phyloP scores from a whole-genome alignment of 1,139 yeast species.

The Blastobotrys aristatus region DNA sequence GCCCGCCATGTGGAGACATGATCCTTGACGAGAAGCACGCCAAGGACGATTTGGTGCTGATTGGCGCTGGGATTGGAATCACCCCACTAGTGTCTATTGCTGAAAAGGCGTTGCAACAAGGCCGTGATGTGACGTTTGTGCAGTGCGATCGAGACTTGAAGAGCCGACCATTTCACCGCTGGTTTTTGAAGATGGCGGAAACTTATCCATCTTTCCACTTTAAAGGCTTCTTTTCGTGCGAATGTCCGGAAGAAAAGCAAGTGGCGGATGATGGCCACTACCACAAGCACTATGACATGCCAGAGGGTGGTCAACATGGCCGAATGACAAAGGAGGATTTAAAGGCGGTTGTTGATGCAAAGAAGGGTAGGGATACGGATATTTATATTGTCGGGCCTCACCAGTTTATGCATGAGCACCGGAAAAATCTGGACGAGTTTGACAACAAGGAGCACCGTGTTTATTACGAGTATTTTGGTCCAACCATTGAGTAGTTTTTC shows the following conservation, averaged over 20 bases:
- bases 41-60: constrained; percentile 40
- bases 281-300: constrained; percentile 9
- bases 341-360: constrained; percentile 10
- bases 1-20: constrained; percentile 60
- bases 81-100: constrained; percentile 57
- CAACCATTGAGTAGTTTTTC: constrained; percentile 11
- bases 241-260: constrained; percentile 6
- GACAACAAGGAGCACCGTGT: constrained; percentile 10
- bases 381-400: constrained; percentile 25
- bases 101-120: constrained; percentile 34
- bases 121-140: constrained; percentile 21
- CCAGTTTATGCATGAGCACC: constrained; percentile 20
- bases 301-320: constrained; percentile 15
- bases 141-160: constrained; percentile 24
- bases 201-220: constrained; percentile 18
- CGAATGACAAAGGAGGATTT: constrained; percentile 20
- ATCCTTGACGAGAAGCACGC: constrained; percentile 34
- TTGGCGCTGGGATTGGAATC: constrained; percentile 65
- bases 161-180: constrained; percentile 22
- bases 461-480: constrained; percentile 18
- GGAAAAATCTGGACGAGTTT: constrained; percentile 9
- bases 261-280: constrained; percentile 11
- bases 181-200: constrained; percentile 17
- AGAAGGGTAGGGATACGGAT: constrained; percentile 14
- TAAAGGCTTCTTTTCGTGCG: constrained; percentile 20